Evolutionary conservation across 176 grass and related monocot species (phyloP).

Genomic region (Dactylis glomerata): DNA sequence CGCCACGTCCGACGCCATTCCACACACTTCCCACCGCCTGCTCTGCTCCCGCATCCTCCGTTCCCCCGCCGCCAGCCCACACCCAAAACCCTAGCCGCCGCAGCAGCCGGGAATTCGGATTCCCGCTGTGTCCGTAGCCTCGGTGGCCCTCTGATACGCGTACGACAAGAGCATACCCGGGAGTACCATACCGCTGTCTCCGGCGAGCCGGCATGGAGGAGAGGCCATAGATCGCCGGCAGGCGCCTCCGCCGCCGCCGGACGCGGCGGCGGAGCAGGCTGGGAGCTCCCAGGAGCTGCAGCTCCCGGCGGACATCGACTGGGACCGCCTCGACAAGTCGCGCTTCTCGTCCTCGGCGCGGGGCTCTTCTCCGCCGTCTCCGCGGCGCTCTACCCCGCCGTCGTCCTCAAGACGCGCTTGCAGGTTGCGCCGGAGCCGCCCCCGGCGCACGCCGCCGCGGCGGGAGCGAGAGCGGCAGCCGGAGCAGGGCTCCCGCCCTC

Average conservation of each 20-base stretch:
- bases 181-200: background rate
- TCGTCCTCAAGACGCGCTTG: constrained; percentile 82
- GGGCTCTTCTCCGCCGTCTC: constrained; percentile 48
- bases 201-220: constrained; percentile 32
- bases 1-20: constrained; percentile 30
- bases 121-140: background rate
- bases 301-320: constrained; percentile 44
- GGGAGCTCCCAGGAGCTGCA: constrained; percentile 27
- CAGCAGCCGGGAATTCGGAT: constrained; percentile 22
- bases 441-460: background rate
- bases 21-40: constrained; percentile 25
- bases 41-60: background rate
- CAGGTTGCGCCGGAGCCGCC: constrained; percentile 40
- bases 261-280: constrained; percentile 40
- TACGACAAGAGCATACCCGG: background rate
- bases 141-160: background rate
- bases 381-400: constrained; percentile 54
- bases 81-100: constrained; percentile 51
- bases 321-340: constrained; percentile 50
- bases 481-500: constrained; percentile 34
- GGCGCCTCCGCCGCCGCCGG: constrained; percentile 41
- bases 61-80: background rate
- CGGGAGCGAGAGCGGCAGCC: background rate
- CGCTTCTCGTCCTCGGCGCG: constrained; percentile 49
- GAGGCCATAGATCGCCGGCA: constrained; percentile 48